Conservation (phyloP, 169 alveolate species). For the Plasmodium malariae region DNA sequence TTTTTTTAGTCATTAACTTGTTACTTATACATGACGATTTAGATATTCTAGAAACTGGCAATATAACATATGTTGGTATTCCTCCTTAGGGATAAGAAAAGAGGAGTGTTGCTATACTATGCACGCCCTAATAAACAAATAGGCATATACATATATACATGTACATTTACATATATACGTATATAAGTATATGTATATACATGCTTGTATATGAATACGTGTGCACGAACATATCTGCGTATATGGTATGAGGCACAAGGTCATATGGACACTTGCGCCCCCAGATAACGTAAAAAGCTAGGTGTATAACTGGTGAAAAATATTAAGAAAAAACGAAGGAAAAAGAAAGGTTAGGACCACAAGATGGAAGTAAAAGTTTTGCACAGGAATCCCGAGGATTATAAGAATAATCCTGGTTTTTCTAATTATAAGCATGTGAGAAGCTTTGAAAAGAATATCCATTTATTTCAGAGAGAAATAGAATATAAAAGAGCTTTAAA, state of each 20-base stretch:
- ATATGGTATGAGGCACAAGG: too few species aligned
- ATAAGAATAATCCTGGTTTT: constrained; percentile 63
- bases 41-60: too few species aligned
- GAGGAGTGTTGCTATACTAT: neutral
- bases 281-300: too few species aligned
- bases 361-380: constrained; percentile 83
- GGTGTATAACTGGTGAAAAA: too few species aligned
- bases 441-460: constrained; percentile 61
- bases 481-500: constrained; percentile 97
- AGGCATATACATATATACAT: neutral
- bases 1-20: too few species aligned
- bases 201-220: too few species aligned
- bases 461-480: constrained; percentile 83
- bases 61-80: too few species aligned
- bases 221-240: too few species aligned
- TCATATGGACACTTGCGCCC: too few species aligned
- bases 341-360: too few species aligned
- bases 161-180: neutral
- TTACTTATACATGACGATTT: too few species aligned
- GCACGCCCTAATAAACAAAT: neutral
- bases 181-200: constrained; percentile 2
- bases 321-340: neutral
- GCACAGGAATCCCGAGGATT: constrained; percentile 81
- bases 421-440: constrained; percentile 74
- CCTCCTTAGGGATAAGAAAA: too few species aligned